Evolutionary conservation across 495 filamentous ascomycete genomes (phyloP).

Genomic region (Darksidea phi): DNA sequence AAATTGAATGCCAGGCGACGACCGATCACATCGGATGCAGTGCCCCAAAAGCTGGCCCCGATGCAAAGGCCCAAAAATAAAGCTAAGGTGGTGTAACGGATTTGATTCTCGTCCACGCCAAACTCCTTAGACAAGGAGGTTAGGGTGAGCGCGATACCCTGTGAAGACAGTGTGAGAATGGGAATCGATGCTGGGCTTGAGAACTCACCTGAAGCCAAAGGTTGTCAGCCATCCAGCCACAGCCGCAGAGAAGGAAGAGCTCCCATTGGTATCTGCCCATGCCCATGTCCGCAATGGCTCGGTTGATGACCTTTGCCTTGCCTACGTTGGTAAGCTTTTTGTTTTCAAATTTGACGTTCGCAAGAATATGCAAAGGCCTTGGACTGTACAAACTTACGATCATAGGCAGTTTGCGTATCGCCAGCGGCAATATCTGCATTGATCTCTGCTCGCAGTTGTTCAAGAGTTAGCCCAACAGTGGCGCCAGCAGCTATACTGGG

Average conservation of each 20-base stretch:
- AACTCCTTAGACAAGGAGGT: slow-evolving; percentile 54
- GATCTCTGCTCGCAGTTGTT: slow-evolving; percentile 52
- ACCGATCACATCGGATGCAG: slow-evolving; percentile 57
- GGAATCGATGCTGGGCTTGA: not conserved
- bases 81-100: slow-evolving; percentile 55
- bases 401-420: slow-evolving; percentile 53
- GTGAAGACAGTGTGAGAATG: not conserved
- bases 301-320: slow-evolving; percentile 52
- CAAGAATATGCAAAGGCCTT: no score
- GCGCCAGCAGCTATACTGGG: slow-evolving; percentile 41
- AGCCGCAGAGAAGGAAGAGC: slow-evolving; percentile 35
- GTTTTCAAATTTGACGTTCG: no score
- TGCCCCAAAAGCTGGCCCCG: slow-evolving; percentile 61
- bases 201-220: slow-evolving; percentile 19
- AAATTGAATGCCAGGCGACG: slow-evolving; percentile 60
- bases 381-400: no score
- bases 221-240: slow-evolving; percentile 39
- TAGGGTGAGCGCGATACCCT: slow-evolving; percentile 60
- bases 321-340: slow-evolving; percentile 36
- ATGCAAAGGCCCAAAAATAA: slow-evolving; percentile 57
- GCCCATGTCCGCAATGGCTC: slow-evolving; percentile 38
- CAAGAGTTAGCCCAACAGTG: slow-evolving; percentile 44
- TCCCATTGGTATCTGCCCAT: slow-evolving; percentile 38
- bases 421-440: slow-evolving; percentile 48
- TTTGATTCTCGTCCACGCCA: slow-evolving; percentile 46